Conservation (phyloP, 495 filamentous ascomycete genomes). For the Parathielavia hyrcaniae region DNA sequence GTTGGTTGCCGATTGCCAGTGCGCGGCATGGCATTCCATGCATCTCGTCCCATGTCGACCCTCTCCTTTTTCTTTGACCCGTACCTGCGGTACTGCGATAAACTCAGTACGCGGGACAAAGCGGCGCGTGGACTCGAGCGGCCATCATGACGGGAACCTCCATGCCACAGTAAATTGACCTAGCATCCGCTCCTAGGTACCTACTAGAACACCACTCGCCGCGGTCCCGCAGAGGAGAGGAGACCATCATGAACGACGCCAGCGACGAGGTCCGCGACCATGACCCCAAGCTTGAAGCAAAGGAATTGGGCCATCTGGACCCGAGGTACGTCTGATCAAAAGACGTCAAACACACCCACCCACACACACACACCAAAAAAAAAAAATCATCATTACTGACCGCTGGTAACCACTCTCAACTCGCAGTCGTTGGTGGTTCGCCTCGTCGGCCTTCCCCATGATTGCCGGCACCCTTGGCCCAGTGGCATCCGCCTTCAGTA, state of each 20-base stretch:
- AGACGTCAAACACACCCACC: not conserved
- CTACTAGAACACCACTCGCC: too few relatives aligned
- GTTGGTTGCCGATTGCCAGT: not conserved
- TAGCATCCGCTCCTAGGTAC: too few relatives aligned
- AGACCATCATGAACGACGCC: constrained; percentile 28
- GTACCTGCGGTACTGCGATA: too few relatives aligned
- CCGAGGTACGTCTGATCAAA: constrained; percentile 42
- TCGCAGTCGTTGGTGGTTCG: constrained; percentile 75
- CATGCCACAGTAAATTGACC: too few relatives aligned
- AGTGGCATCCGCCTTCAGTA: constrained; percentile 70
- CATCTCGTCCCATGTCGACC: not conserved
- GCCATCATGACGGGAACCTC: not conserved
- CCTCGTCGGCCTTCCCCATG: constrained; percentile 72
- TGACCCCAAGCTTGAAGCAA: constrained; percentile 18
- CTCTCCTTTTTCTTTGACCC: not conserved
- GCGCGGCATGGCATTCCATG: not conserved
- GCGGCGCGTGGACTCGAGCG: not conserved
- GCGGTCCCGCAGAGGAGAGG: too few relatives aligned
- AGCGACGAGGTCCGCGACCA: constrained; percentile 28
- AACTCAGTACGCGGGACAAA: not conserved
- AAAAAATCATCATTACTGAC: not conserved
- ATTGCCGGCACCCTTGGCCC: constrained; percentile 80
- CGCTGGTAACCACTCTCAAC: not conserved
- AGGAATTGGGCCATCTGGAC: constrained; percentile 44
- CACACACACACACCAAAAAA: too few relatives aligned